phyloP scores from a whole-genome alignment of 2,329 filamentous ascomycete genomes.

The Trichophyton schoenleinii region DNA sequence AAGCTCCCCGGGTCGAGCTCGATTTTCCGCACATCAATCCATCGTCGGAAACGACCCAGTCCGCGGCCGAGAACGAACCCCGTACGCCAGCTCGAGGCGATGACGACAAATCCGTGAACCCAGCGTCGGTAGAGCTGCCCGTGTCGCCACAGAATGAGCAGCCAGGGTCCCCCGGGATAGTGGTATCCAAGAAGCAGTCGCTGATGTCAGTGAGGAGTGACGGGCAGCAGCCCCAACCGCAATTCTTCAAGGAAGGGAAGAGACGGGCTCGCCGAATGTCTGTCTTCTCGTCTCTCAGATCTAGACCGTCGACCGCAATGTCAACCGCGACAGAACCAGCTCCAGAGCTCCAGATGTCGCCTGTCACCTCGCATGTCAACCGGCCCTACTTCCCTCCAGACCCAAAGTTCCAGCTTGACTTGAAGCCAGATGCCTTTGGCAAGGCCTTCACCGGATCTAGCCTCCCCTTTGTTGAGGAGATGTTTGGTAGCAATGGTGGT shows the following conservation, averaged over 20 bases:
- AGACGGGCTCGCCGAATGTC: neutral
- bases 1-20: constrained; percentile 2
- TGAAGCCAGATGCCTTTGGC: neutral
- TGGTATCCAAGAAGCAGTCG: constrained; percentile 2
- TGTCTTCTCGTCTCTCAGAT: neutral
- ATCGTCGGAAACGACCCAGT: neutral
- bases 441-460: neutral
- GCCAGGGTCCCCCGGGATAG: neutral
- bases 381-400: neutral
- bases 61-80: neutral
- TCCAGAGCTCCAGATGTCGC: neutral
- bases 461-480: neutral
- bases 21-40: constrained; percentile 1
- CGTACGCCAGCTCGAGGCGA: neutral
- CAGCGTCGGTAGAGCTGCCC: neutral
- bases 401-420: neutral
- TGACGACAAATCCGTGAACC: neutral
- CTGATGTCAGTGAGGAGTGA: constrained; percentile 1
- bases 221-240: neutral
- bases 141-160: neutral
- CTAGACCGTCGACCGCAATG: neutral
- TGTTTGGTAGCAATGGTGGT: neutral
- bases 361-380: neutral
- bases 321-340: neutral
- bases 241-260: neutral